These are phyloP conservation scores for Hura crepitans DNA, from an alignment of 441 rosid species.

Conservation along the genomic window DNA sequence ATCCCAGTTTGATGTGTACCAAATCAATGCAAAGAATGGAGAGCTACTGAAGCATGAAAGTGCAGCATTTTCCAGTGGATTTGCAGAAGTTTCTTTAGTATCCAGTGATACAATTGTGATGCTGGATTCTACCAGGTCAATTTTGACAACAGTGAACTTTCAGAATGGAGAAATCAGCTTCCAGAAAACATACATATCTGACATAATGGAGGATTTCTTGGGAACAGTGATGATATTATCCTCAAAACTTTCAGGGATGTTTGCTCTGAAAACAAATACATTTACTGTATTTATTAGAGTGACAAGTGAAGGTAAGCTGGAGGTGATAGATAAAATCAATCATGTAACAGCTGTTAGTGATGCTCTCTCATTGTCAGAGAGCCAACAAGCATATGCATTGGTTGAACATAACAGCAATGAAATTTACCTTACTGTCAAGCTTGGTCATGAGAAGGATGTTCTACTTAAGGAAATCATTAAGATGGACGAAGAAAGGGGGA, in stretches of 20 bases:
- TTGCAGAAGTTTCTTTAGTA: slow-evolving; percentile 53
- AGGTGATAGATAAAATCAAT: slow-evolving; percentile 57
- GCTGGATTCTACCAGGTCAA: slow-evolving; percentile 62
- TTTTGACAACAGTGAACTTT: slow-evolving; percentile 53
- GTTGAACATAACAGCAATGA: slow-evolving; percentile 56
- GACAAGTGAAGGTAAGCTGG: slow-evolving; percentile 54
- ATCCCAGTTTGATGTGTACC: slow-evolving; percentile 60
- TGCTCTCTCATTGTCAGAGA: slow-evolving; percentile 63
- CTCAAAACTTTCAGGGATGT: slow-evolving; percentile 50
- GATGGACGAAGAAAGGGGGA: slow-evolving; percentile 76
- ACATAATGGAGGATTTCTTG: slow-evolving; percentile 45
- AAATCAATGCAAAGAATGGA: slow-evolving; percentile 67
- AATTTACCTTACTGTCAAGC: slow-evolving; percentile 73
- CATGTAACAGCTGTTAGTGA: slow-evolving; percentile 68
- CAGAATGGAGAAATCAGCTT: slow-evolving; percentile 54
- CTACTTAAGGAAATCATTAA: slow-evolving; percentile 69
- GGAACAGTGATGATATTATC: slow-evolving; percentile 56
- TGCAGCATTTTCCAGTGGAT: slow-evolving; percentile 59
- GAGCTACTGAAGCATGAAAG: slow-evolving; percentile 62
- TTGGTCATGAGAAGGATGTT: slow-evolving; percentile 52
- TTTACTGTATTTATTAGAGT: slow-evolving; percentile 49
- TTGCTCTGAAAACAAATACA: slow-evolving; percentile 48
- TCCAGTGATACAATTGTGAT: slow-evolving; percentile 63
- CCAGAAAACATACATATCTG: slow-evolving; percentile 50
- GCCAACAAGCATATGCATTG: slow-evolving; percentile 66